Evolutionary conservation across 306 rosid species (phyloP).

Genomic region (Fragaria nilgerrensis): DNA sequence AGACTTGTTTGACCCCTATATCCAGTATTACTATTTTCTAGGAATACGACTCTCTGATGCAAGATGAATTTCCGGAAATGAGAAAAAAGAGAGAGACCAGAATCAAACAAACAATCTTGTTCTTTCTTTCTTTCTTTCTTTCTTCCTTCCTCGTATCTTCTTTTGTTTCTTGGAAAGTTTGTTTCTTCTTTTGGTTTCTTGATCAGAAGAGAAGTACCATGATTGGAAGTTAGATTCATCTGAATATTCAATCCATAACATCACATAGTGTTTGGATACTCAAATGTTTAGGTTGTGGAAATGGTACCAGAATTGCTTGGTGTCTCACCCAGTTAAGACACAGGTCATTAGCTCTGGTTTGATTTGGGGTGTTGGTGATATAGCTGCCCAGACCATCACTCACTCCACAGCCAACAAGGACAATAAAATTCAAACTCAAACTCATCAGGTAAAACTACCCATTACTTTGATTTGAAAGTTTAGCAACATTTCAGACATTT

Average conservation of each 20-base stretch:
- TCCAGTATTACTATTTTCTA: no score
- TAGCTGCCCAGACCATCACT: slow-evolving; percentile 75
- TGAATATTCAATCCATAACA: background rate
- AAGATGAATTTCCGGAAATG: slow-evolving; percentile 18
- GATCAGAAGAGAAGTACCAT: background rate
- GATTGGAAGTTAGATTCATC: slow-evolving; percentile 6
- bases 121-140: background rate
- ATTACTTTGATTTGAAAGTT: background rate
- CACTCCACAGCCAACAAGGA: slow-evolving; percentile 36
- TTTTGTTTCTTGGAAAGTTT: background rate
- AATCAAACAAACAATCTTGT: background rate
- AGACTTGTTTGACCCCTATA: background rate
- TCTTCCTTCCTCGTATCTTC: background rate
- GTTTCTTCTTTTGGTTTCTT: background rate
- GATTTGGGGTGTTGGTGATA: slow-evolving; percentile 77
- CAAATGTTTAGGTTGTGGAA: slow-evolving; percentile 60
- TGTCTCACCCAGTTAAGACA: slow-evolving; percentile 74
- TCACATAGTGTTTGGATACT: background rate
- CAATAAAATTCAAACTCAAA: slow-evolving; percentile 36
- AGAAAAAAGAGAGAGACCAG: background rate
- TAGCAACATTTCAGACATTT: background rate
- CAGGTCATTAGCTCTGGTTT: slow-evolving; percentile 63
- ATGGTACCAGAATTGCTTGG: slow-evolving; percentile 67
- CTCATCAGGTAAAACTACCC: slow-evolving; percentile 35
- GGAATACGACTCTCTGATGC: slow-evolving; percentile 14